These are phyloP conservation scores for Cryptococcus sp. DNA, from an alignment of 1,284 basidiomycete genomes.

Conservation along the genomic window DNA sequence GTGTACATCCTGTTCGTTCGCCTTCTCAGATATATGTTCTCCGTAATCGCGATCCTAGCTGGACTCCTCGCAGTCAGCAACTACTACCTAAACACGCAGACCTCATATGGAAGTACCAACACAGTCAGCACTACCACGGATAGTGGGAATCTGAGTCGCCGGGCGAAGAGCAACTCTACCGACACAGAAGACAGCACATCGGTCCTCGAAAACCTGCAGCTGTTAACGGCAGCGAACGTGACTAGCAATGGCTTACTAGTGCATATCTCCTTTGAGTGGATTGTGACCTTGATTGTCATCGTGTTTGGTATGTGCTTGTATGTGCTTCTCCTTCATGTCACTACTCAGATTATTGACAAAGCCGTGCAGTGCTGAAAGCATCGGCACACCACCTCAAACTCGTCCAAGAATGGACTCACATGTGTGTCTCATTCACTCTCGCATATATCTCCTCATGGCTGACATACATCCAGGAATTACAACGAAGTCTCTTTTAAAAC, in stretches of 20 bases:
- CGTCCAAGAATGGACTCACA: constrained; percentile 27
- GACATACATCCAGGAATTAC: constrained; percentile 21
- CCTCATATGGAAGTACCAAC: constrained; percentile 12
- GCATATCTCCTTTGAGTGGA: constrained; percentile 33
- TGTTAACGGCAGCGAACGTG: constrained; percentile 35
- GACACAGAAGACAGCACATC: constrained; percentile 3
- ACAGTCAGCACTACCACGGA: background rate
- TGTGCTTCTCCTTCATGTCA: background rate
- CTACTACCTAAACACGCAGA: constrained; percentile 34
- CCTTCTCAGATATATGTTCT: constrained; percentile 68
- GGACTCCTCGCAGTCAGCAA: constrained; percentile 28
- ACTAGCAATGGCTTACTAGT: constrained; percentile 31
- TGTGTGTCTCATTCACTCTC: constrained; percentile 16
- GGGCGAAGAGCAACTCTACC: background rate
- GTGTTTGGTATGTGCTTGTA: constrained; percentile 33
- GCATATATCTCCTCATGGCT: background rate
- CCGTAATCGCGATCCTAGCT: constrained; percentile 23
- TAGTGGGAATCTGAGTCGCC: background rate
- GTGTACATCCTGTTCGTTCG: constrained; percentile 85
- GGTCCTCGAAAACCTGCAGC: constrained; percentile 22
- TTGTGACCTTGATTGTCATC: constrained; percentile 26
- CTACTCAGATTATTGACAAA: background rate
- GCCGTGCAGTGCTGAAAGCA: constrained; percentile 15
- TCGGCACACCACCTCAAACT: constrained; percentile 19
- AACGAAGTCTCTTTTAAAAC: constrained; percentile 36